Evolutionary conservation across 371 early-diverging fungal genomes (phyloP).

Genomic region (Funneliformis caledonium): DNA sequence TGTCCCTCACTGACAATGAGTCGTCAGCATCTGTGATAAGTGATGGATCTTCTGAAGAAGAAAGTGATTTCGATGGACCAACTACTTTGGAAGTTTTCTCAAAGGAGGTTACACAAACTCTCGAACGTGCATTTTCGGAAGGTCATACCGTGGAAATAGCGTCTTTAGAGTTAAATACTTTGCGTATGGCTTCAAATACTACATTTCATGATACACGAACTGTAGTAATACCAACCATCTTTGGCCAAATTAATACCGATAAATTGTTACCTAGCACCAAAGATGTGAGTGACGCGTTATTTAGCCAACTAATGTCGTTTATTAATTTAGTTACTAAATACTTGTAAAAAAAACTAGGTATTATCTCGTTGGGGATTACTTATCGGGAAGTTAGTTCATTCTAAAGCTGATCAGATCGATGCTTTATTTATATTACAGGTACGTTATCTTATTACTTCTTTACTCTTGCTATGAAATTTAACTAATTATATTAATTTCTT

Average conservation of each 20-base stretch:
- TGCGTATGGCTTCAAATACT: conserved; percentile 89
- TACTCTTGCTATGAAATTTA: not conserved
- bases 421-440: conserved; percentile 67
- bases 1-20: conserved; percentile 20
- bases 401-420: conserved; percentile 79
- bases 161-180: conserved; percentile 85
- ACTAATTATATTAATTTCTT: not conserved
- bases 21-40: conserved; percentile 34
- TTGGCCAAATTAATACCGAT: conserved; percentile 60
- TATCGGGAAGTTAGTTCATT: conserved; percentile 73
- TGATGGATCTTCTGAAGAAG: conserved; percentile 47
- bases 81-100: conserved; percentile 69
- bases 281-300: conserved; percentile 21
- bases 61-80: conserved; percentile 50
- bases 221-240: conserved; percentile 68
- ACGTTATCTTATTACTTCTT: conserved; percentile 12
- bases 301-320: conserved; percentile 1
- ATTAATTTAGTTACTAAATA: conserved; percentile 13
- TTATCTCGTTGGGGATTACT: conserved; percentile 73
- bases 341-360: conserved; percentile 45
- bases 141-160: conserved; percentile 78
- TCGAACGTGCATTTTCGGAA: conserved; percentile 82
- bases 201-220: conserved; percentile 80
- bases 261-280: conserved; percentile 50
- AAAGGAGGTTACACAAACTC: conserved; percentile 77